phyloP scores from a whole-genome alignment of 495 filamentous ascomycete genomes.

The Echria macrotheca region DNA sequence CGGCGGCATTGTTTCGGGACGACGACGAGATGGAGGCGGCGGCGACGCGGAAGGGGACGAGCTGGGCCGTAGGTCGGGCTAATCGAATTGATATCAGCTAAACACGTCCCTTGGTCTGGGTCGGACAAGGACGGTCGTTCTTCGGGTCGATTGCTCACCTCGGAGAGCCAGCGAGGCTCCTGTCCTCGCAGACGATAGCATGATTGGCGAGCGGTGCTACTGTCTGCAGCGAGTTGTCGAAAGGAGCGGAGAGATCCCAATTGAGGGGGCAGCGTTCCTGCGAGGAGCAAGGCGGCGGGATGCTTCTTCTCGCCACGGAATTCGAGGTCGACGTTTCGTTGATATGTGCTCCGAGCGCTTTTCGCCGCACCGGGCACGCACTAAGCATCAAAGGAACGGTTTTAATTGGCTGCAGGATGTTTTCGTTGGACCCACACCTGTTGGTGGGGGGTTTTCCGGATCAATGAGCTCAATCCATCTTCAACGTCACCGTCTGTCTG shows the following conservation, averaged over 20 bases:
- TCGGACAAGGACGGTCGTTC: neutral
- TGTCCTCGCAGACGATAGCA: conserved; percentile 61
- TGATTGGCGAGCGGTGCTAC: conserved; percentile 26
- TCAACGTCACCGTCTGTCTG: neutral
- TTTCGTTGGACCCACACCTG: neutral
- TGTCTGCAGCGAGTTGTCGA: conserved; percentile 1
- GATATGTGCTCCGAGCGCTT: conserved; percentile 25
- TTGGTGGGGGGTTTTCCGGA: conserved; percentile 4
- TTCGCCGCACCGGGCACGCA: conserved; percentile 20
- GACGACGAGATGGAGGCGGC: conserved; percentile 61
- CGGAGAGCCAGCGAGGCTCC: conserved; percentile 63
- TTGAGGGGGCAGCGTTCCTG: too few relatives aligned
- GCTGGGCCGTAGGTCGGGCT: conserved; percentile 55
- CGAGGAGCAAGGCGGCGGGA: conserved; percentile 9
- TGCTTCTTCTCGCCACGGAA: conserved; percentile 13
- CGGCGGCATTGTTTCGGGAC: conserved; percentile 50
- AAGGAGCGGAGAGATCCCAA: conserved; percentile 23
- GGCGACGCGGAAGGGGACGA: conserved; percentile 57
- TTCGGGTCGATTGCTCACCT: conserved; percentile 47
- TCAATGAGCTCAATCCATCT: neutral
- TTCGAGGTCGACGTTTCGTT: conserved; percentile 18
- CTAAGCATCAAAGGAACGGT: conserved; percentile 16
- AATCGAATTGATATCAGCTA: neutral
- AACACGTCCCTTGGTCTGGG: too few relatives aligned
- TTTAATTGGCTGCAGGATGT: conserved; percentile 22